Evolutionary conservation across 441 rosid species (phyloP), one percentile per base, ranked within the genome.

Genomic region (Croton laevigatus): DNA sequence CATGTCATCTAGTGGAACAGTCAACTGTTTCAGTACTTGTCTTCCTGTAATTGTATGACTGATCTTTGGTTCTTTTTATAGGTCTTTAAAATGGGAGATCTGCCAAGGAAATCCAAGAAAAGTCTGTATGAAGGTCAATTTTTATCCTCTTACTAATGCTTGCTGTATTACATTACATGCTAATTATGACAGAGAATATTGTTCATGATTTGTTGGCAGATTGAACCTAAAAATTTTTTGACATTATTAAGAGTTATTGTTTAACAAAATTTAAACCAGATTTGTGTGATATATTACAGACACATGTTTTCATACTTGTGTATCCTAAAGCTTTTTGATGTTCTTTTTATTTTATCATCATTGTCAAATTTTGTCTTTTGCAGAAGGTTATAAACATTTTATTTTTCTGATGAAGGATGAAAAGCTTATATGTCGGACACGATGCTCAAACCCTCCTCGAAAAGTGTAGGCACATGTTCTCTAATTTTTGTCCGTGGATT

Each of bases 351-450:
- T 7, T 34, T 37, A n/a, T 54, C 8, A 8, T n/a, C 62, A 14
- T 59, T 48, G 14, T 23, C 17, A 27, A 22, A 37, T 48, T 75
- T 61, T 57, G 7, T 10, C 19, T 65, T 62, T 62, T 13, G 60
- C 75, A 77, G 81, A 52, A 49, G 60, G 16, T 69, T 22, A 32
- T 8, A 19, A 22, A 34, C 53, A 54, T 4, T 23, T 45, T 53
- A 60, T 80, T 42, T 13, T 74, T 36, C 77, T 80, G 52, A 36
- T 5, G 12, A 80, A 77, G 72, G 83, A 80, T 72, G 37, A 13
- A 1, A 77, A 77, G 59, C 48, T 12, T 19, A 80, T 80, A 59
- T 74, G 83, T 48, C 63, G 81, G 61, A 52, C 83, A 8, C 60
- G 44, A 37, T 77, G 83, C 70, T 22, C 69, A 48, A 74, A 75